Evolutionary conservation across 306 rosid species (phyloP).

Genomic region (Malus fusca): DNA sequence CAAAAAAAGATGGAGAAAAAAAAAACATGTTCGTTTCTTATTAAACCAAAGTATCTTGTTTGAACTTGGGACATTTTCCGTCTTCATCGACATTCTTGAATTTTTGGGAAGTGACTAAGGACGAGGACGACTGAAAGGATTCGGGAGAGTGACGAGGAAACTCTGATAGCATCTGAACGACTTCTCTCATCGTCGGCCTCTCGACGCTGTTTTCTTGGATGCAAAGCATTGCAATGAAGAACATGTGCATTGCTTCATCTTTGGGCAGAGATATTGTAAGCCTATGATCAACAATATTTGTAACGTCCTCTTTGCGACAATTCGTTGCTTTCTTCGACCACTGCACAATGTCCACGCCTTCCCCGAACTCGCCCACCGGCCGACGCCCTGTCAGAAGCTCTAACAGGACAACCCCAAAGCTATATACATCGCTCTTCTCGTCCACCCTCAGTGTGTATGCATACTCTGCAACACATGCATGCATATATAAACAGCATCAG

Average conservation of each 20-base stretch:
- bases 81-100: slow-evolving; percentile 14
- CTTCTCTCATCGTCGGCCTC: slow-evolving; percentile 91
- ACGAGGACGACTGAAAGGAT: slow-evolving; percentile 30
- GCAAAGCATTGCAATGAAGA: slow-evolving; percentile 62
- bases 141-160: slow-evolving; percentile 29
- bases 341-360: slow-evolving; percentile 69
- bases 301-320: slow-evolving; percentile 36
- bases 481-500: too few relatives aligned
- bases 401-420: slow-evolving; percentile 62
- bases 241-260: slow-evolving; percentile 68
- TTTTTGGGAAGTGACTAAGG: slow-evolving; percentile 16
- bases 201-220: slow-evolving; percentile 65
- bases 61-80: slow-evolving; percentile 24
- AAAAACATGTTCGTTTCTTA: not conserved
- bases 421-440: slow-evolving; percentile 81
- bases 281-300: slow-evolving; percentile 41
- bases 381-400: slow-evolving; percentile 66
- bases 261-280: slow-evolving; percentile 30
- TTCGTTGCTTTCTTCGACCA: slow-evolving; percentile 54
- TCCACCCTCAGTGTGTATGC: slow-evolving; percentile 79
- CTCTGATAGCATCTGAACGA: slow-evolving; percentile 79
- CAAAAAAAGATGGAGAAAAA: not conserved
- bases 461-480: slow-evolving; percentile 42
- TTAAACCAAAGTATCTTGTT: slow-evolving; percentile 46
- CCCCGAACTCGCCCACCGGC: slow-evolving; percentile 75